phyloP scores from a whole-genome alignment of 2,329 filamentous ascomycete species.

The Fusarium longipes region DNA sequence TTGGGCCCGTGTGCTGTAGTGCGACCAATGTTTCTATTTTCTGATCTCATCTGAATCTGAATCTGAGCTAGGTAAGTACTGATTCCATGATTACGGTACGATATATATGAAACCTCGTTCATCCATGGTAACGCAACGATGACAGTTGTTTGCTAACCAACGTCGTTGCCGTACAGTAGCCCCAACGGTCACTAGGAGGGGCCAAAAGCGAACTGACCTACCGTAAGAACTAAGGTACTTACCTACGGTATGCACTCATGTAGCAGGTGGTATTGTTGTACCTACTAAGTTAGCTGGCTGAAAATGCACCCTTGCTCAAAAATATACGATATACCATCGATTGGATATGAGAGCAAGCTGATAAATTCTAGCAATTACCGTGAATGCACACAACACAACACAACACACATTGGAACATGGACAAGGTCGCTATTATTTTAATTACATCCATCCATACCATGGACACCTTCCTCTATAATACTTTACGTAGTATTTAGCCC shows the following conservation, averaged over 20 bases:
- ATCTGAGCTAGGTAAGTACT: not conserved
- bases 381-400: slow-evolving; percentile 1
- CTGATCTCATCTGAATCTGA: not conserved
- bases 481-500: not conserved
- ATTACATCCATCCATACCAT: not conserved
- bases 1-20: slow-evolving; percentile 6
- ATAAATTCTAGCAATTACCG: not conserved
- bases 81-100: slow-evolving; percentile 14
- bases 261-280: not conserved
- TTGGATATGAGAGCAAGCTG: slow-evolving; percentile 27
- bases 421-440: not conserved
- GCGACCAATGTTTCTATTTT: slow-evolving; percentile 24
- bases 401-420: slow-evolving; percentile 1
- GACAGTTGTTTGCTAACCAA: slow-evolving; percentile 6
- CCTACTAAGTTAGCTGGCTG: not conserved
- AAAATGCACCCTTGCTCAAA: slow-evolving; percentile 14
- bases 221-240: too few relatives aligned
- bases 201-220: not conserved
- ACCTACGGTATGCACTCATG: not conserved
- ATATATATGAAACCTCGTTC: not conserved
- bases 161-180: slow-evolving; percentile 10
- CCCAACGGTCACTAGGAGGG: slow-evolving; percentile 25
- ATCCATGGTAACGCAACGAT: slow-evolving; percentile 14
- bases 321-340: slow-evolving; percentile 14
- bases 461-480: not conserved